phyloP scores from a whole-genome alignment of 305 asterid genomes.

The Salvia sclarea region DNA sequence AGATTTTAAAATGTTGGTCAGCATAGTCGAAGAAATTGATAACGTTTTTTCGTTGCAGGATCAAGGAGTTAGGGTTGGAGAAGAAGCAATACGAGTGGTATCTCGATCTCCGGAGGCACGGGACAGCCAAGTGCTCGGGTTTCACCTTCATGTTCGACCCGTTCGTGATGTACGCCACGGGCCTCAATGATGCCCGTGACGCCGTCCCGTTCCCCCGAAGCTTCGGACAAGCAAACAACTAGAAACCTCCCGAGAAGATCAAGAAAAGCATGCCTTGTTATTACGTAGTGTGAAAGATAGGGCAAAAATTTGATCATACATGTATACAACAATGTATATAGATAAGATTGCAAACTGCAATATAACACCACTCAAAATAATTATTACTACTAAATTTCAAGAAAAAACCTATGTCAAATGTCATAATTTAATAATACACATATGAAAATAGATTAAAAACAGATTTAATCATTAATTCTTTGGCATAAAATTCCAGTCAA shows the following conservation, averaged over 20 bases:
- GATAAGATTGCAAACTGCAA: background rate
- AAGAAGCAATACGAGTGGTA: conserved; percentile 77
- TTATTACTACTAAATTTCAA: background rate
- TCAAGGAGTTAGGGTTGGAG: conserved; percentile 58
- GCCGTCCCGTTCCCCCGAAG: conserved; percentile 83
- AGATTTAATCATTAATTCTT: too few relatives aligned
- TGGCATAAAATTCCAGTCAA: background rate
- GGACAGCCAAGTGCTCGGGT: conserved; percentile 61
- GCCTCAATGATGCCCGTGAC: conserved; percentile 82
- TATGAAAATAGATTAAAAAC: background rate
- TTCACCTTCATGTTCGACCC: conserved; percentile 66
- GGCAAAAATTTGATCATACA: background rate
- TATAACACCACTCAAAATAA: background rate
- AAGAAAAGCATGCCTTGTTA: too few relatives aligned
- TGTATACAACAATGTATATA: conserved; percentile 4
- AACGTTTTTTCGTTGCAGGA: conserved; percentile 40
- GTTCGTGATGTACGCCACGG: conserved; percentile 74
- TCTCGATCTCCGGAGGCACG: conserved; percentile 75
- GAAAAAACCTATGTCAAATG: background rate
- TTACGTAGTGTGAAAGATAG: background rate
- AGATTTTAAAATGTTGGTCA: too few relatives aligned
- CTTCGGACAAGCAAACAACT: conserved; percentile 55
- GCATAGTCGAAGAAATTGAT: background rate
- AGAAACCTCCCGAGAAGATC: conserved; percentile 19
- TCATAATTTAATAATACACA: background rate